A percentile compares a stretch with the other conserved stretches of the same genome.
Conservation (phyloP, 1,284 basidiomycete genomes). For the Lentinula novae-zelandiae region DNA sequence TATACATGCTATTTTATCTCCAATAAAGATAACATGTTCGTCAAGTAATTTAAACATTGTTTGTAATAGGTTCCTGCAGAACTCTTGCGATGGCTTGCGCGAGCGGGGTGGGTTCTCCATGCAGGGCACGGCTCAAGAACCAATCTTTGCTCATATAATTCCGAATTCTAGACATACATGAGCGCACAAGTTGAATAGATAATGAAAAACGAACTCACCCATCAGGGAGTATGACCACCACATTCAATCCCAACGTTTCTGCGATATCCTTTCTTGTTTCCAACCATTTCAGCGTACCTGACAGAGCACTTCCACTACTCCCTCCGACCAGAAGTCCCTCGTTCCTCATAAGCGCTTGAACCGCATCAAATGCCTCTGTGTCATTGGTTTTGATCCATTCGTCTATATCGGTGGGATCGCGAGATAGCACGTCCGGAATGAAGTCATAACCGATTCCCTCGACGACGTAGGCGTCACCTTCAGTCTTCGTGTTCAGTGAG, state of each 20-base stretch:
- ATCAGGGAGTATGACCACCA: constrained; percentile 88
- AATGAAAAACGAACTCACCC: constrained; percentile 50
- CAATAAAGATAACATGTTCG: no score
- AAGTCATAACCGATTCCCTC: constrained; percentile 98
- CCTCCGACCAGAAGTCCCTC: constrained; percentile 94
- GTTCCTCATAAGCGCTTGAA: constrained; percentile 75
- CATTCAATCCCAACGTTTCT: constrained; percentile 73
- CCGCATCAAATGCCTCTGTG: constrained; percentile 75
- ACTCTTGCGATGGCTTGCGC: constrained; percentile 46
- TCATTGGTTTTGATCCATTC: constrained; percentile 88
- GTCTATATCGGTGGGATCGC: constrained; percentile 53
- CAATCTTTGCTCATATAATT: constrained; percentile 96
- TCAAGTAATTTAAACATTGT: background rate
- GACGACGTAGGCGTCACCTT: constrained; percentile 70
- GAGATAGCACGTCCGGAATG: constrained; percentile 76
- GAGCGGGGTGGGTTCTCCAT: constrained; percentile 49
- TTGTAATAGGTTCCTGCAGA: constrained; percentile 18
- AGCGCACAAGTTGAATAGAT: background rate
- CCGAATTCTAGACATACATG: constrained; percentile 57
- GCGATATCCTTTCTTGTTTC: constrained; percentile 63
- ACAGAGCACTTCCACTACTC: constrained; percentile 83
- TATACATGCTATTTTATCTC: no score
- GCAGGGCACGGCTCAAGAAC: constrained; percentile 69
- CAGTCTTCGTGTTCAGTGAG: constrained; percentile 53
- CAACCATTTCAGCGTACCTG: constrained; percentile 79